A percentile compares a stretch with the other conserved stretches of the same genome.
Conservation (phyloP, 139 green algal species). For the Dunaliella sp. region DNA sequence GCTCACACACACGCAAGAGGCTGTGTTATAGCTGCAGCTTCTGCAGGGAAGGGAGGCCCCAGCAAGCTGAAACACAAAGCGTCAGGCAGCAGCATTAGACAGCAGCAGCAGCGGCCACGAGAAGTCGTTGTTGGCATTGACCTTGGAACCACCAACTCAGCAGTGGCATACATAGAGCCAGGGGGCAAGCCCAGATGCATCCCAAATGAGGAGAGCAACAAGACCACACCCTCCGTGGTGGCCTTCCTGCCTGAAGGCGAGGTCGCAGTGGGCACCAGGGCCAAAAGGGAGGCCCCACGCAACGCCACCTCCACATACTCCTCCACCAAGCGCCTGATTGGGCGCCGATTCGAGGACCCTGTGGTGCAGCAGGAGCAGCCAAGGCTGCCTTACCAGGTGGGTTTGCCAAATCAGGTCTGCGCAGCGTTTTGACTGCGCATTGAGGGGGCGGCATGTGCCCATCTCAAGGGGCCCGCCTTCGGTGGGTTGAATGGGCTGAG, state of each 20-base stretch:
- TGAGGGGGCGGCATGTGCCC: no score
- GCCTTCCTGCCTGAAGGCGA: constrained; percentile 46
- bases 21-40: no score
- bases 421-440: no score
- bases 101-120: not conserved
- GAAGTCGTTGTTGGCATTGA: constrained; percentile 90
- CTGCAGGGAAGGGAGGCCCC: no score
- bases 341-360: constrained; percentile 41
- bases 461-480: not conserved
- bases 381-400: constrained; percentile 54
- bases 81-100: no score
- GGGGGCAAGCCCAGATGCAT: constrained; percentile 57
- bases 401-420: no score
- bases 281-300: constrained; percentile 46
- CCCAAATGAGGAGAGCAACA: constrained; percentile 50
- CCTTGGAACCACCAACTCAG: constrained; percentile 96
- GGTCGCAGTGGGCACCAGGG: constrained; percentile 60
- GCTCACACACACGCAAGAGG: no score
- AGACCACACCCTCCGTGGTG: constrained; percentile 75
- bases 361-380: constrained; percentile 47
- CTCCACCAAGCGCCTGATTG: constrained; percentile 88
- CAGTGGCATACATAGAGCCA: constrained; percentile 68
- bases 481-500: not conserved
- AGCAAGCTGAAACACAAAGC: no score
- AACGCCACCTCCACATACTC: constrained; percentile 72